phyloP scores from a whole-genome alignment of 2,329 filamentous ascomycete genomes.

The Colletotrichum lini region DNA sequence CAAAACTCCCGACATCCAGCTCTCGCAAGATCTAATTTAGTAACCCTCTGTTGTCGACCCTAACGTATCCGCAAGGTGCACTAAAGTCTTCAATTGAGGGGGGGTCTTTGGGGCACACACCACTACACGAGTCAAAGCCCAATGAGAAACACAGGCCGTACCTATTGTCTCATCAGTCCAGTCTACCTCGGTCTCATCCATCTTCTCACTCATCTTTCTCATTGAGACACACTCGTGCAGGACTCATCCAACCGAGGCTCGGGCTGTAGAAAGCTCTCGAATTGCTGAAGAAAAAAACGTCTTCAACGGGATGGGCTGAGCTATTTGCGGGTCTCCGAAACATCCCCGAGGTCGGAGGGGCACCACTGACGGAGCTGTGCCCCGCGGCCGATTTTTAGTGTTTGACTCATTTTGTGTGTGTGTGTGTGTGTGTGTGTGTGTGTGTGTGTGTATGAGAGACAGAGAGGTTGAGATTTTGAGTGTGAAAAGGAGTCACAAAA shows the following conservation, averaged over 20 bases:
- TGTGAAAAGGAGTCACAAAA: neutral
- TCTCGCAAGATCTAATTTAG: no score
- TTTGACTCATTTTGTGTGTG: slow-evolving; percentile 34
- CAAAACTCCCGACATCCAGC: no score
- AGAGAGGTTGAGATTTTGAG: slow-evolving; percentile 16
- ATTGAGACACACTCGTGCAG: neutral
- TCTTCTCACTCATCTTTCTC: neutral
- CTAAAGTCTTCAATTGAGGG: no score
- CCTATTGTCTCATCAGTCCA: neutral
- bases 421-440: no score
- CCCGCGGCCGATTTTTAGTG: slow-evolving; percentile 39
- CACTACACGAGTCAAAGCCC: slow-evolving; percentile 41
- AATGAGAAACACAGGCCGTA: neutral
- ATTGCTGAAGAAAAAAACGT: neutral
- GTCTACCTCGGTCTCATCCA: neutral
- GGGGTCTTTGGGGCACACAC: neutral
- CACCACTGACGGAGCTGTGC: slow-evolving; percentile 21
- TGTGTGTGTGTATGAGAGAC: neutral
- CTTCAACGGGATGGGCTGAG: slow-evolving; percentile 1
- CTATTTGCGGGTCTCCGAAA: slow-evolving; percentile 40
- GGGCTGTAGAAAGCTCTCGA: neutral
- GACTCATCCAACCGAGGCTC: no score
- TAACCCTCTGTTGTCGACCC: no score
- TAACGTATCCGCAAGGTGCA: no score
- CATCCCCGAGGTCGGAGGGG: slow-evolving; percentile 39